Conservation (phyloP, 2,329 filamentous ascomycete species). For the Scytalidium lignicola region DNA sequence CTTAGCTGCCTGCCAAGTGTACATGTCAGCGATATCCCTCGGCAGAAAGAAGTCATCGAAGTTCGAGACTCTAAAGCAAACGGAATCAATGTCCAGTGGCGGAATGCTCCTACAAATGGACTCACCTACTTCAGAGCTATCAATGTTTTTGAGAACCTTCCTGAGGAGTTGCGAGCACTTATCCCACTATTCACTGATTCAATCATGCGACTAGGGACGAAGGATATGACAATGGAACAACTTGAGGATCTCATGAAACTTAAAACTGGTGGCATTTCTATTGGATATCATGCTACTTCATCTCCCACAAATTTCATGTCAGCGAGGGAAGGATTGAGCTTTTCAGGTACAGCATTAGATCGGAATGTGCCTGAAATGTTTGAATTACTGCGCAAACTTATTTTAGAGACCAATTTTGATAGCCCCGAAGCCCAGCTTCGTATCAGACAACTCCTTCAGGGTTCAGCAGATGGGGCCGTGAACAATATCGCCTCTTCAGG, state of each 20-base stretch:
- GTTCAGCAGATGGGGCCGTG: constrained; percentile 81
- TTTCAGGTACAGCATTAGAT: constrained; percentile 84
- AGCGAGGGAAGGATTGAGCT: constrained; percentile 74
- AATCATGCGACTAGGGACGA: constrained; percentile 89
- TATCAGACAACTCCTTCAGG: constrained; percentile 81
- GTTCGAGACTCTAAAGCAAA: constrained; percentile 61
- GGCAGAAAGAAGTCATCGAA: constrained; percentile 58
- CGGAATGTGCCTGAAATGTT: constrained; percentile 89
- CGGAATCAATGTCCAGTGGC: constrained; percentile 75
- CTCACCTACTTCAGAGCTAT: constrained; percentile 93
- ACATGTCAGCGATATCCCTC: constrained; percentile 82
- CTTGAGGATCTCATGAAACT: constrained; percentile 94
- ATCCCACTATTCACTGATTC: constrained; percentile 88
- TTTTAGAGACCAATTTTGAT: constrained; percentile 87
- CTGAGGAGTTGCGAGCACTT: constrained; percentile 76
- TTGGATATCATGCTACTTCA: constrained; percentile 77
- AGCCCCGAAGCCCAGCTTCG: constrained; percentile 74
- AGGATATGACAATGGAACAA: constrained; percentile 84
- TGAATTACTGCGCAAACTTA: constrained; percentile 71
- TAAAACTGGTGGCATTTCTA: constrained; percentile 85
- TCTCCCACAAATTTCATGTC: constrained; percentile 66
- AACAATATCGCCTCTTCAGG: constrained; percentile 89
- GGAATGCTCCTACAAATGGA: constrained; percentile 89
- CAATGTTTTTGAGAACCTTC: constrained; percentile 71
- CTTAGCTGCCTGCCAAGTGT: constrained; percentile 84